A percentile compares a stretch with the other conserved stretches of the same genome.
These are phyloP conservation scores for Quercus phellos DNA, from an alignment of 331 rosid genomes.

Conservation along the genomic window DNA sequence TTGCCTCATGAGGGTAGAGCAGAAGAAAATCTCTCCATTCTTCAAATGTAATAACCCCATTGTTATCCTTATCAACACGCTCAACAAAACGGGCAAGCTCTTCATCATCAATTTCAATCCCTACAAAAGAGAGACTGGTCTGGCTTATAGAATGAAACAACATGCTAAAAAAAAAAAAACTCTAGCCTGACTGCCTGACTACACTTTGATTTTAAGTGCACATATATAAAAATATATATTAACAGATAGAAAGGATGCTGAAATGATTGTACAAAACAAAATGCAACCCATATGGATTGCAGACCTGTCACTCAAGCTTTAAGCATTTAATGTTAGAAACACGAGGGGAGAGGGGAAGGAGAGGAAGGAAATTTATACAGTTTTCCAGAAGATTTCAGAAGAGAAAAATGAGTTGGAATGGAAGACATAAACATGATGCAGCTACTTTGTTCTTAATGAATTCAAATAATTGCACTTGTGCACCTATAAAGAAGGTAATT, in stretches of 20 bases:
- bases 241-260: background rate
- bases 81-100: constrained; percentile 89
- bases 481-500: background rate
- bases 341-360: too few species aligned
- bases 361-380: background rate
- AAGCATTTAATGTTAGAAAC: background rate
- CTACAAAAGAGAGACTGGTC: constrained; percentile 51
- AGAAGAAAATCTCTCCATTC: constrained; percentile 94
- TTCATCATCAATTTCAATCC: constrained; percentile 77
- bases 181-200: background rate
- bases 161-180: constrained; percentile 10
- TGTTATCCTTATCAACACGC: constrained; percentile 81
- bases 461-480: background rate
- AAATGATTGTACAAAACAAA: background rate
- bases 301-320: background rate
- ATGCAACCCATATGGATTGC: background rate
- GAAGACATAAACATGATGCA: background rate
- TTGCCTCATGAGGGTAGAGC: constrained; percentile 88
- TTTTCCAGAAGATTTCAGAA: background rate
- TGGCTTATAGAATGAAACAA: constrained; percentile 48
- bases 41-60: constrained; percentile 82
- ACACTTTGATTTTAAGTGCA: background rate
- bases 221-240: too few species aligned
- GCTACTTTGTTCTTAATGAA: background rate
- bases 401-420: background rate